Base-by-base conservation (phyloP, 306 rosid genomes). In the Casuarina glauca region DNA sequence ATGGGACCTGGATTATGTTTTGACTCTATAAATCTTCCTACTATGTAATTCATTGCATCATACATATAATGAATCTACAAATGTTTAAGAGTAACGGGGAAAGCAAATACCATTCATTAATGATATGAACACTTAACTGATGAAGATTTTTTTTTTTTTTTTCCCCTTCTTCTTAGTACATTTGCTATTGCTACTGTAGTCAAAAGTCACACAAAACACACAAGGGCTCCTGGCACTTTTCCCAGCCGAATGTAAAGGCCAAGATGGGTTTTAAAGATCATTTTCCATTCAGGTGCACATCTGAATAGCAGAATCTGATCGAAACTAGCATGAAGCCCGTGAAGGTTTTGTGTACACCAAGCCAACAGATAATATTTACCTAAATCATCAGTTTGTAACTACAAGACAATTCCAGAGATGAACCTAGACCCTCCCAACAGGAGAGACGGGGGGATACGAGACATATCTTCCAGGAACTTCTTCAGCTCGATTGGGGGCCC, bases 371-470 rank as follows among this genome's bases (percentile, higher is more conserved):
- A 15, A 45, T 80, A 69, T 70, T 75, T 26, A 67, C 71, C 71
- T 17, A 42, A 67, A 38, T 35, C 44, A 36, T 36, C 17, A 36
- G 43, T 62, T 43, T 17, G 58, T 39, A 75, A 67, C 51, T 69
- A 20, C 50, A 36, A 69, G 66, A 36, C 32, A 63, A 10, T 19
- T 19, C 43, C 58, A 49, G 55, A 16, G 5, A 49, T 6, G 42
- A 52, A 69, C 54, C 85, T 87, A 81, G 85, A 84, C 88, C 70
- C 90, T 75, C 67, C 92, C 92, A 9, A 75, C 85, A 15, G 90
- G 92, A 60, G 90, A 86, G 54, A 77, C 85, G 6, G 92, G 90
- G 32, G 90, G 92, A 80, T 79, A 74, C 3, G 90, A 78, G 70
- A 55, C 45, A 69, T 83, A 84, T 42, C 81, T 83, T 8, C 78